Conservation (phyloP, 75 land plant species). For the Isoetes taiwanensis region DNA sequence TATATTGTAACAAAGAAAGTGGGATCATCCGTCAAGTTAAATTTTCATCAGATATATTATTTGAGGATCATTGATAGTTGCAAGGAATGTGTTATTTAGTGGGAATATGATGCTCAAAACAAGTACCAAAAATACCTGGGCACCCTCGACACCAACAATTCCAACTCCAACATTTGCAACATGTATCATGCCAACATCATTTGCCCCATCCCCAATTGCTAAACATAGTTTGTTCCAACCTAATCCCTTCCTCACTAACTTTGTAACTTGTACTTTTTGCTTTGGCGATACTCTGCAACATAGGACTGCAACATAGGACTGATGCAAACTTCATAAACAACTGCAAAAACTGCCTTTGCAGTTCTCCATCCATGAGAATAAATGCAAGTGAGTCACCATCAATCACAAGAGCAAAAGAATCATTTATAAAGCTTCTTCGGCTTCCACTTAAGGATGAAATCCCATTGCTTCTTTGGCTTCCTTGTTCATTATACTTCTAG, state of each 20-base stretch:
- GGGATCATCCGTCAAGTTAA: too few species aligned
- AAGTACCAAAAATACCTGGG: too few species aligned
- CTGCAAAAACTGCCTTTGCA: not conserved
- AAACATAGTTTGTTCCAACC: not conserved
- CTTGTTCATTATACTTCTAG: too few species aligned
- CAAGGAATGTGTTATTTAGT: too few species aligned
- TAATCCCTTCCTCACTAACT: not conserved
- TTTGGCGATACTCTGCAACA: slow-evolving; percentile 1
- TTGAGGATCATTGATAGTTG: too few species aligned
- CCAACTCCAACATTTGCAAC: slow-evolving; percentile 5
- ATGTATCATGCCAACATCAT: slow-evolving; percentile 3
- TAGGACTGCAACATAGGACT: not conserved
- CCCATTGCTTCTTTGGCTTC: too few species aligned
- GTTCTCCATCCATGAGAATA: not conserved
- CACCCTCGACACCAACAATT: slow-evolving; percentile 6
- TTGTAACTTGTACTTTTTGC: not conserved
- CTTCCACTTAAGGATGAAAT: too few species aligned
- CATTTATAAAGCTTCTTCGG: too few species aligned
- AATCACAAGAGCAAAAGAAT: slow-evolving; percentile 1
- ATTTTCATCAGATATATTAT: too few species aligned
- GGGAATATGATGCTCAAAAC: too few species aligned
- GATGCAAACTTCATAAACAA: not conserved
- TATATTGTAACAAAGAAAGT: too few species aligned
- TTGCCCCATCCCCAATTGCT: slow-evolving; percentile 5
- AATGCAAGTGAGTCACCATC: slow-evolving; percentile 4